phyloP scores from a whole-genome alignment of 768 basidiomycete genomes.

The Pleurotus ostreatus region DNA sequence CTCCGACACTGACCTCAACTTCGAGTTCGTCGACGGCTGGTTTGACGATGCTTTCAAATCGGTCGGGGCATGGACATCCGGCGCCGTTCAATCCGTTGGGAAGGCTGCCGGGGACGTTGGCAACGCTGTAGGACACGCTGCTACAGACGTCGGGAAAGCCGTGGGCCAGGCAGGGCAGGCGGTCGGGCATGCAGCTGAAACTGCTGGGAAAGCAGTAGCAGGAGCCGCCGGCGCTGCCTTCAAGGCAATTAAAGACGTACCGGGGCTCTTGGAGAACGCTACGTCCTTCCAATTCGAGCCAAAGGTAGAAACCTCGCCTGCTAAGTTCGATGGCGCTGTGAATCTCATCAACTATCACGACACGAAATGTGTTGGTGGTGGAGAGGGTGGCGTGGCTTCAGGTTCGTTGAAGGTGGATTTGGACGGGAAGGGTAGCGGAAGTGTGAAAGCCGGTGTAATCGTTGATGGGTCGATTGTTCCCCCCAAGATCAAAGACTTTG shows the following conservation, averaged over 20 bases:
- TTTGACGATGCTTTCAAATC: slow-evolving; percentile 6
- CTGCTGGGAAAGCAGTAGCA: neutral
- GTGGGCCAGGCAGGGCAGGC: neutral
- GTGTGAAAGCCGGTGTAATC: slow-evolving; percentile 24
- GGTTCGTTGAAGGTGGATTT: slow-evolving; percentile 8
- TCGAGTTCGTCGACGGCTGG: slow-evolving; percentile 11
- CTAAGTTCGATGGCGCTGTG: slow-evolving; percentile 15
- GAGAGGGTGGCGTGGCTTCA: neutral
- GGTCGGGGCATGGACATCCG: too few relatives aligned
- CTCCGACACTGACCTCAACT: slow-evolving; percentile 8
- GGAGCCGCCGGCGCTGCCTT: neutral
- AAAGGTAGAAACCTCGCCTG: slow-evolving; percentile 13
- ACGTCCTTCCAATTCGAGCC: slow-evolving; percentile 13
- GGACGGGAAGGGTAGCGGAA: slow-evolving; percentile 9
- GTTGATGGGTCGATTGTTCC: slow-evolving; percentile 23
- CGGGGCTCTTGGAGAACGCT: neutral
- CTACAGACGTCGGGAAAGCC: neutral
- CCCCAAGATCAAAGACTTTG: slow-evolving; percentile 22
- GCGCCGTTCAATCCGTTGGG: too few relatives aligned
- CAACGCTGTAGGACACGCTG: neutral
- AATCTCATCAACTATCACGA: slow-evolving; percentile 15
- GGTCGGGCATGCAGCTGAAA: neutral
- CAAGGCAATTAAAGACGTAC: neutral
- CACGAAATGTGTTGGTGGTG: slow-evolving; percentile 5
- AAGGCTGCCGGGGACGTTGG: slow-evolving; percentile 10